These are phyloP conservation scores for Botrytis porri DNA, from an alignment of 2,329 filamentous ascomycete species.

Conservation along the genomic window DNA sequence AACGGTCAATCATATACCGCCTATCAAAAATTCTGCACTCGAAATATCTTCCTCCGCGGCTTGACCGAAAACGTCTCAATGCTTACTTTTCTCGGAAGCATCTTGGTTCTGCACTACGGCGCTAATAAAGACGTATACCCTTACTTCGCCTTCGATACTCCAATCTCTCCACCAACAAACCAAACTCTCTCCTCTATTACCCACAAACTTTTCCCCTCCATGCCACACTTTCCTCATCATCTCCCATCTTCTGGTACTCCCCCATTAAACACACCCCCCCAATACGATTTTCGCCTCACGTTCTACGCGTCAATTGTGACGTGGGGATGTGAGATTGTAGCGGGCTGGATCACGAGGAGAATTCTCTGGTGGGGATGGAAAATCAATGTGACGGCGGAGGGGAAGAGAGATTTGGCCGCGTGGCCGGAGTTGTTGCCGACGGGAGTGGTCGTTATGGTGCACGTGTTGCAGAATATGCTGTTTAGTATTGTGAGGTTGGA, in stretches of 20 bases:
- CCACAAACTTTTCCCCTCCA: neutral
- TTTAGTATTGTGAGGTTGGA: slow-evolving; percentile 66
- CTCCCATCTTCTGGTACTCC: neutral
- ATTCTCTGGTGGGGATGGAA: slow-evolving; percentile 58
- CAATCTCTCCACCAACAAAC: neutral
- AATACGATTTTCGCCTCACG: slow-evolving; percentile 61
- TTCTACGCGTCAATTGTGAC: slow-evolving; percentile 62
- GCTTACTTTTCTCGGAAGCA: slow-evolving; percentile 64
- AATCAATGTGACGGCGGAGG: slow-evolving; percentile 62
- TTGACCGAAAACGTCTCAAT: slow-evolving; percentile 66
- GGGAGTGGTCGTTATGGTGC: slow-evolving; percentile 62
- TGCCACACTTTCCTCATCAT: neutral
- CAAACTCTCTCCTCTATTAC: slow-evolving; percentile 9
- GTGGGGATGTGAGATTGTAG: slow-evolving; percentile 64
- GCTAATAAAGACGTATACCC: slow-evolving; percentile 66
- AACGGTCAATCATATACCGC: slow-evolving; percentile 59
- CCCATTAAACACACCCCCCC: slow-evolving; percentile 36
- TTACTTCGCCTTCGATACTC: slow-evolving; percentile 62
- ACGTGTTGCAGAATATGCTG: slow-evolving; percentile 70
- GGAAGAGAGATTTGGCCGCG: slow-evolving; percentile 59
- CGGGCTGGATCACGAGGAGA: slow-evolving; percentile 57
- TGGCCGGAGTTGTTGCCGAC: slow-evolving; percentile 68
- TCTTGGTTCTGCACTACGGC: slow-evolving; percentile 64
- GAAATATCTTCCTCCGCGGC: slow-evolving; percentile 66
- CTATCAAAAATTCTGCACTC: slow-evolving; percentile 63